Evolutionary conservation across 129 eudicot genomes (phyloP), one percentile per base, ranked within the genome.

Genomic region (Cynara cardunculus): DNA sequence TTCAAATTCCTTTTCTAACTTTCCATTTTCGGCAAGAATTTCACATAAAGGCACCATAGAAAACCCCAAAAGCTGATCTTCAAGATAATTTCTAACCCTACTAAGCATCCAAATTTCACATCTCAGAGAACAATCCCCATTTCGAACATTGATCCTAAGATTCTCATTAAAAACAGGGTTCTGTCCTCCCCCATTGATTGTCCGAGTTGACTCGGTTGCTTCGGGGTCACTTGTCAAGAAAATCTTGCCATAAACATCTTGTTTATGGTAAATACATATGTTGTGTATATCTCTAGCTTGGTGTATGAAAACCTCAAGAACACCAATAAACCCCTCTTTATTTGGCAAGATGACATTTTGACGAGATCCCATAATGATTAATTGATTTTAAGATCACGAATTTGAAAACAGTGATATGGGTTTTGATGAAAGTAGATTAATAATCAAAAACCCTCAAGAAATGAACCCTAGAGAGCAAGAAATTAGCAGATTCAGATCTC

Each of bases 61-160:
- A 75, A 85, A 84, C 78, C 88, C 91, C 53, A 87, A 79, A 81
- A 87, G 85, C 78, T 87, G 91, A 82, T 87, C 91, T 71, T 87
- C 56, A 71, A 87, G 91, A 85, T 87, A 87, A 19, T 85, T 85
- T 34, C 21, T 67, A 69, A 85, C 82, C 75, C 88, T 79, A 81
- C 90, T 87, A 25, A 87, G 88, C 88, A 87, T 87, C 90, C 90
- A 84, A 67, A 78, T 71, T 72, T 87, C 90, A 78, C 90, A 87
- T 78, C 78, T 87, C 35, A 87, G 74, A 18, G 82, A 84, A 34
- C 81, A 75, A 59, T 85, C 86, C 25, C 77, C 68, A 7, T 65
- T 84, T 79, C 73, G 80, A 34, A 87, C 87, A 21, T 85, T 74
- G 16, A 87, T 72, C 74, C 73, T 69, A 59, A 85, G 78, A 75